Conservation (phyloP, 148 eudicot genomes). For the Simmondsia chinensis region DNA sequence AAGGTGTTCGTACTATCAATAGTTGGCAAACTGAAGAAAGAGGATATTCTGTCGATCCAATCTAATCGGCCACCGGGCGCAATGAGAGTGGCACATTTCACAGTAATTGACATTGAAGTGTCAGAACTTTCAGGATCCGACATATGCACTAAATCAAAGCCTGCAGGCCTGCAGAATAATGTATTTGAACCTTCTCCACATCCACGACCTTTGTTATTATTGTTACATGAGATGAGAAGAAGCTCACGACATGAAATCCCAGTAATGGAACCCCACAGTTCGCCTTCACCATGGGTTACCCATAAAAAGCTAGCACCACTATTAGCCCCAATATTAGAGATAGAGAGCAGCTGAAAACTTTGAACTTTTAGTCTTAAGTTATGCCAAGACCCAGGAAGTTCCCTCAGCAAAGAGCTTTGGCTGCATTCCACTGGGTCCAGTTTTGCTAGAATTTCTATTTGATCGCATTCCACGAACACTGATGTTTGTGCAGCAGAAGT, state of each 20-base stretch:
- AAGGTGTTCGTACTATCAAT: too few species aligned
- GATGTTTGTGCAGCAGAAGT: conserved; percentile 40
- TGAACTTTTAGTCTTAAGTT: conserved; percentile 38
- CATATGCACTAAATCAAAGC: conserved; percentile 56
- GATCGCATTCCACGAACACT: conserved; percentile 64
- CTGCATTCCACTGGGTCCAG: conserved; percentile 32
- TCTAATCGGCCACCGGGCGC: conserved; percentile 90
- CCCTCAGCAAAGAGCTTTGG: conserved; percentile 52
- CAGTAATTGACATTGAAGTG: conserved; percentile 39
- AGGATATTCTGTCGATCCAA: conserved; percentile 61
- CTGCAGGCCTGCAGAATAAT: conserved; percentile 57
- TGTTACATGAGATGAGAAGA: conserved; percentile 57
- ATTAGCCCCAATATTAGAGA: conserved; percentile 63
- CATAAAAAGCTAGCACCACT: conserved; percentile 50
- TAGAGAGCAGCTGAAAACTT: conserved; percentile 52
- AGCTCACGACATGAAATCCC: conserved; percentile 36
- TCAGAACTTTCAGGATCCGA: conserved; percentile 50
- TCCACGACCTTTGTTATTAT: conserved; percentile 79
- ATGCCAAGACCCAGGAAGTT: conserved; percentile 90
- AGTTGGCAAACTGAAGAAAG: conserved; percentile 60
- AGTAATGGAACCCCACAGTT: conserved; percentile 65
- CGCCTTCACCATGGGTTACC: conserved; percentile 68
- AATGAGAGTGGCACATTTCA: conserved; percentile 67
- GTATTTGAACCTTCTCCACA: conserved; percentile 88
- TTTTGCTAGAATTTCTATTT: conserved; percentile 36